These are phyloP conservation scores for Orbilia quercus DNA, from an alignment of 2,329 filamentous ascomycete genomes.

Conservation along the genomic window DNA sequence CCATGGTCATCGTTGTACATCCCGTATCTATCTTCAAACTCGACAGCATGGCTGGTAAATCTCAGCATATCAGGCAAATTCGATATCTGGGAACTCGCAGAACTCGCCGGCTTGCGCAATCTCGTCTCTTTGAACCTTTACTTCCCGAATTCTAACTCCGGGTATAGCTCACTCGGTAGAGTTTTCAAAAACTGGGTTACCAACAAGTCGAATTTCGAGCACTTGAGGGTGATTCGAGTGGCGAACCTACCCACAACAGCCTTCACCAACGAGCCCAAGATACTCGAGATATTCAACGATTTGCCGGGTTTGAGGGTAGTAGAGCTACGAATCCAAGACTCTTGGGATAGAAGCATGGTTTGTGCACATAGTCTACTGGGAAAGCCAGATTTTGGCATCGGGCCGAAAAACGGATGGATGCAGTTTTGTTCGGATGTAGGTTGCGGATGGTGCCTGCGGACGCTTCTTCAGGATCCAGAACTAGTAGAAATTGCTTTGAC, in stretches of 20 bases:
- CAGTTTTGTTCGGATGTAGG: slow-evolving; percentile 12
- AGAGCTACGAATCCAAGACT: slow-evolving; percentile 19
- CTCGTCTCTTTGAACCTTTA: slow-evolving; percentile 32
- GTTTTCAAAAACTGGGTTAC: slow-evolving; percentile 53
- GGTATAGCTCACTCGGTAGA: slow-evolving; percentile 15
- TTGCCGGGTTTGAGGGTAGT: slow-evolving; percentile 25
- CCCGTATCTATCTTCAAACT: slow-evolving; percentile 17
- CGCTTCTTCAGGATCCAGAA: slow-evolving; percentile 7
- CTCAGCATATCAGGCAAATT: slow-evolving; percentile 31
- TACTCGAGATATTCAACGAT: slow-evolving; percentile 14
- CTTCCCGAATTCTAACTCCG: slow-evolving; percentile 8
- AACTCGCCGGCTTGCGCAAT: slow-evolving; percentile 29
- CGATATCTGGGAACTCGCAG: slow-evolving; percentile 43
- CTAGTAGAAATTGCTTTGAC: slow-evolving; percentile 12
- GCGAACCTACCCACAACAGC: slow-evolving; percentile 5
- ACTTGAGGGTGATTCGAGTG: slow-evolving; percentile 27
- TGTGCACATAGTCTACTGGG: slow-evolving; percentile 7
- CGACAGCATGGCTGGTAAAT: slow-evolving; percentile 39
- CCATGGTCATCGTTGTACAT: slow-evolving; percentile 47
- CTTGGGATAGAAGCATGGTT: background rate
- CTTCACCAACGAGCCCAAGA: slow-evolving; percentile 1
- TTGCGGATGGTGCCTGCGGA: slow-evolving; percentile 17
- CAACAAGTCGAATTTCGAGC: slow-evolving; percentile 32
- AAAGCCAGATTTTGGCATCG: slow-evolving; percentile 15
- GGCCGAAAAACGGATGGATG: slow-evolving; percentile 13